Evolutionary conservation across 805 yeast species (phyloP).

Genomic region (Grigorovia transvaalensis): DNA sequence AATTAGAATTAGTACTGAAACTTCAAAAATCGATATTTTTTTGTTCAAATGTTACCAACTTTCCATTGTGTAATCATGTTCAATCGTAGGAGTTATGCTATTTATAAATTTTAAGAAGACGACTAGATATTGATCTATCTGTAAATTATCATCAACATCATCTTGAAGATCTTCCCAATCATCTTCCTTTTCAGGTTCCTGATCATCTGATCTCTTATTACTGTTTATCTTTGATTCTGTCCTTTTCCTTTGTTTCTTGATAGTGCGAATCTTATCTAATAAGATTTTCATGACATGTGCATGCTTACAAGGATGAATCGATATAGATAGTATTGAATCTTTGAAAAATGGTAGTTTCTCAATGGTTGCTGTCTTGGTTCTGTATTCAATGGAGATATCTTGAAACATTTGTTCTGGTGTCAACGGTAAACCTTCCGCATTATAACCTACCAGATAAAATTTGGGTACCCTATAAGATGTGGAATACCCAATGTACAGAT

Average conservation of each 20-base stretch:
- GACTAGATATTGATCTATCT: constrained; percentile 86
- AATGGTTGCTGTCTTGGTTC: constrained; percentile 92
- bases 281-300: constrained; percentile 88
- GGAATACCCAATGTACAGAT: constrained; percentile 82
- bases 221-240: constrained; percentile 35
- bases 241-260: constrained; percentile 29
- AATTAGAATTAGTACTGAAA: no score
- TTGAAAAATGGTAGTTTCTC: constrained; percentile 81
- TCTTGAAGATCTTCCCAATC: constrained; percentile 49
- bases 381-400: constrained; percentile 83
- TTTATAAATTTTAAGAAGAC: constrained; percentile 89
- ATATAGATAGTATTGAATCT: constrained; percentile 53
- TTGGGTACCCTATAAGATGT: constrained; percentile 95
- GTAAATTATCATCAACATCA: constrained; percentile 38
- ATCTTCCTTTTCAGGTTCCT: constrained; percentile 31
- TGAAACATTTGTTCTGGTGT: constrained; percentile 88
- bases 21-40: no score
- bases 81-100: constrained; percentile 95
- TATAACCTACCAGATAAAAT: constrained; percentile 82
- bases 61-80: constrained; percentile 97
- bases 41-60: constrained; percentile 45
- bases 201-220: neutral
- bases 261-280: constrained; percentile 60
- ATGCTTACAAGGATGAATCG: constrained; percentile 94
- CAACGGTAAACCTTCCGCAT: constrained; percentile 73